Percentiles rank a stretch among this genome's conserved stretches.
phyloP scores from a whole-genome alignment of 805 yeast species.

The Zygosaccharomyces kombuchaensis region DNA sequence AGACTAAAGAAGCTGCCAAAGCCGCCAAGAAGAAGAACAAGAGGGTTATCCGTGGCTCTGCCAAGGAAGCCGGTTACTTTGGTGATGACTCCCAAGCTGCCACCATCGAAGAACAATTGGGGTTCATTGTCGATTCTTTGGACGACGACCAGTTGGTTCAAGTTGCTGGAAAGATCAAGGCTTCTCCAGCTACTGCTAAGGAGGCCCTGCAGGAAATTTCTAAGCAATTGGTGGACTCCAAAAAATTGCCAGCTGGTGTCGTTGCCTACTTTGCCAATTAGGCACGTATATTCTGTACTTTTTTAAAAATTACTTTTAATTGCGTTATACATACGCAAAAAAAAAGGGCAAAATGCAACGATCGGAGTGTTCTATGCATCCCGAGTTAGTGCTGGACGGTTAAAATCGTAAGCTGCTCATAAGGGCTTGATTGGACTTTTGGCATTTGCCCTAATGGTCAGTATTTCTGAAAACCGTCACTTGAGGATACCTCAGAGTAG shows the following conservation, averaged over 20 bases:
- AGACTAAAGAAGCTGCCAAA: slow-evolving; percentile 91
- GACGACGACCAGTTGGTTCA: slow-evolving; percentile 74
- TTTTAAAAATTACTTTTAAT: too few relatives aligned
- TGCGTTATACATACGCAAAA: too few relatives aligned
- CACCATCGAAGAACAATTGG: slow-evolving; percentile 73
- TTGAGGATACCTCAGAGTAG: too few relatives aligned
- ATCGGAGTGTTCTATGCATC: too few relatives aligned
- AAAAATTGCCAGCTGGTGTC: slow-evolving; percentile 49
- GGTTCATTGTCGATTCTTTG: slow-evolving; percentile 68
- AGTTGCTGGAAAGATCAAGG: slow-evolving; percentile 64
- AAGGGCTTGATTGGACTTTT: too few relatives aligned
- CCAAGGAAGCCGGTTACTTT: slow-evolving; percentile 79
- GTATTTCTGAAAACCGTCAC: too few relatives aligned
- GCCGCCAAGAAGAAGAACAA: slow-evolving; percentile 92
- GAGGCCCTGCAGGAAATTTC: slow-evolving; percentile 53
- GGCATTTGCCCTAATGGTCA: too few relatives aligned
- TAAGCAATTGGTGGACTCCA: slow-evolving; percentile 47
- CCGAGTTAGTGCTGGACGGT: too few relatives aligned
- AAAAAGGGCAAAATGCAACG: too few relatives aligned
- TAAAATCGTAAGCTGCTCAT: too few relatives aligned
- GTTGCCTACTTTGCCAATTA: slow-evolving; percentile 46
- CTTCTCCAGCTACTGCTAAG: slow-evolving; percentile 55
- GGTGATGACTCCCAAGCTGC: slow-evolving; percentile 70
- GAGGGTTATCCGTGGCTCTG: slow-evolving; percentile 76
- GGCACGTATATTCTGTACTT: background rate